Evolutionary conservation across 352 stramenopile genomes (phyloP).

Genomic region (Phytophthora syringae): DNA sequence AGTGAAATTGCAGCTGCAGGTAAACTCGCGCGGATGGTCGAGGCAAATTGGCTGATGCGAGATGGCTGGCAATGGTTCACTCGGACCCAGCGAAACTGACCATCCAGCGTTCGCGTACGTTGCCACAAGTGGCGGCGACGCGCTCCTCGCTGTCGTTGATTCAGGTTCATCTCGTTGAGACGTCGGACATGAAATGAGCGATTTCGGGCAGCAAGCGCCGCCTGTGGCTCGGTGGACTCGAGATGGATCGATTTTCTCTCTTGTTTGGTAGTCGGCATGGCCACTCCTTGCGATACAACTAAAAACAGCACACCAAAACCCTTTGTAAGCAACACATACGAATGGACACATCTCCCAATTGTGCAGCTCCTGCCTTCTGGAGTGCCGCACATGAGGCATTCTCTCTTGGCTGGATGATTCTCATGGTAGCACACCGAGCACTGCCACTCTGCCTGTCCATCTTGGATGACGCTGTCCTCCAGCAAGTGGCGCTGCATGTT

Average conservation of each 20-base stretch:
- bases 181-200: conserved; percentile 82
- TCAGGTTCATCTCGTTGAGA: conserved; percentile 85
- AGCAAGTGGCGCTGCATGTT: conserved; percentile 89
- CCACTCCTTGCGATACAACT: conserved; percentile 76
- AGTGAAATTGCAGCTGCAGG: conserved; percentile 53
- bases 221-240: conserved; percentile 35
- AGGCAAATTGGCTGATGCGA: conserved; percentile 66
- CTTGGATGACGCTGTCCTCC: conserved; percentile 77
- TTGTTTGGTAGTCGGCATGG: conserved; percentile 37
- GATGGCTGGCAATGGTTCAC: conserved; percentile 72
- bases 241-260: conserved; percentile 38
- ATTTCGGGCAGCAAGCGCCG: conserved; percentile 60
- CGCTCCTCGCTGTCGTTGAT: conserved; percentile 75
- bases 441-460: conserved; percentile 81
- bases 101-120: conserved; percentile 71
- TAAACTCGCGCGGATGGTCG: conserved; percentile 38
- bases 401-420: conserved; percentile 81
- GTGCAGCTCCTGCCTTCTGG: conserved; percentile 52
- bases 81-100: conserved; percentile 82
- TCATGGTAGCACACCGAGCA: conserved; percentile 87
- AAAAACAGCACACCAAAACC: background rate
- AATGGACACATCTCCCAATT: background rate
- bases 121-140: conserved; percentile 81
- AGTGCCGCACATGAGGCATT: conserved; percentile 86
- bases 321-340: background rate